Evolutionary conservation across 2,329 filamentous ascomycete species (phyloP).

Genomic region (Ustilaginoidea virens): DNA sequence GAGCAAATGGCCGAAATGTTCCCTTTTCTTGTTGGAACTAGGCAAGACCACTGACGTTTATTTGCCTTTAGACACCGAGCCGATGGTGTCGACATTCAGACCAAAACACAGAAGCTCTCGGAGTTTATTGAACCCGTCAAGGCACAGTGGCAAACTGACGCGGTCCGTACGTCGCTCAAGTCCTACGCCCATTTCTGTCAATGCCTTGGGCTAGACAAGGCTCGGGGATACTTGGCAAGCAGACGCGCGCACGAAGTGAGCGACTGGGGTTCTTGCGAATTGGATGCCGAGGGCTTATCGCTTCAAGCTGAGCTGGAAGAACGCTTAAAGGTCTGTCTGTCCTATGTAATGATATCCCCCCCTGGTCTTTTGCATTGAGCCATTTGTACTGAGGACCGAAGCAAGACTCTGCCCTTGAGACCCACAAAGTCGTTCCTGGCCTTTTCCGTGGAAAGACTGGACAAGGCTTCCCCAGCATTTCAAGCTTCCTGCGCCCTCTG

Average conservation of each 20-base stretch:
- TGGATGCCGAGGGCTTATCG: conserved; percentile 65
- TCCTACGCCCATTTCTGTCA: conserved; percentile 68
- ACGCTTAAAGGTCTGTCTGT: conserved; percentile 43
- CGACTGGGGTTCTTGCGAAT: conserved; percentile 67
- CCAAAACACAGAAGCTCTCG: conserved; percentile 56
- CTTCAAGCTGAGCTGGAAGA: conserved; percentile 68
- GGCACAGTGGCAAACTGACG: conserved; percentile 60
- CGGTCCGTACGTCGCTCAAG: conserved; percentile 52
- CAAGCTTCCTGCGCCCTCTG: conserved; percentile 68
- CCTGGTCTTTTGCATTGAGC: too few species aligned
- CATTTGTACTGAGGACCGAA: too few species aligned
- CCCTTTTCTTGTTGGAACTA: too few species aligned
- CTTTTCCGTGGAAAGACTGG: conserved; percentile 79
- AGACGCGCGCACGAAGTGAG: conserved; percentile 58
- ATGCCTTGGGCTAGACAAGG: conserved; percentile 62
- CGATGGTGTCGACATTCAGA: conserved; percentile 52
- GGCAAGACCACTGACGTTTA: not conserved
- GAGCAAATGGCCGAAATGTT: too few species aligned
- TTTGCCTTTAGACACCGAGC: conserved; percentile 52
- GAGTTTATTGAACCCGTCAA: conserved; percentile 74
- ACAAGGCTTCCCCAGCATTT: conserved; percentile 57
- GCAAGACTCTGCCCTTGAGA: conserved; percentile 57
- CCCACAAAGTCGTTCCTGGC: conserved; percentile 85
- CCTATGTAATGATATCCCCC: not conserved
- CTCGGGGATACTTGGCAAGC: conserved; percentile 62